These are phyloP conservation scores for Myxozyma geophila DNA, from an alignment of 805 yeast species.

Conservation along the genomic window DNA sequence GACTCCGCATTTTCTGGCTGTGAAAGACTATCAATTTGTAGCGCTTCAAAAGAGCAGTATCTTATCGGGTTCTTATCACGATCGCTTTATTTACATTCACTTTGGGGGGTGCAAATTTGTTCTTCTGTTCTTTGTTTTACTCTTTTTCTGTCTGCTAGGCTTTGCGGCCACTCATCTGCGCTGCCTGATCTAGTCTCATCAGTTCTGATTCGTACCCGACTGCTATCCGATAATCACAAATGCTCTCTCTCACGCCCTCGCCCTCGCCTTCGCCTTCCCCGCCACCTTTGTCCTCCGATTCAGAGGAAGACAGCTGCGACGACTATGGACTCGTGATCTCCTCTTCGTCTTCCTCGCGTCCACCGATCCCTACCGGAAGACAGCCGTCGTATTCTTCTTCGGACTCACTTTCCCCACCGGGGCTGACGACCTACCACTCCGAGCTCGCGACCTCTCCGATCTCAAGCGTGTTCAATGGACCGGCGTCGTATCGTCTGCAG, in stretches of 20 bases:
- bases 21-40: no score
- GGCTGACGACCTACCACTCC: constrained; percentile 34
- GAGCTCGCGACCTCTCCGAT: constrained; percentile 37
- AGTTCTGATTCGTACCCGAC: no score
- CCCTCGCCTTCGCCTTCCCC: constrained; percentile 26
- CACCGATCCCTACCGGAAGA: constrained; percentile 8
- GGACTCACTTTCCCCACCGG: constrained; percentile 24
- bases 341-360: background rate
- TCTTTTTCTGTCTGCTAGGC: no score
- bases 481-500: constrained; percentile 4
- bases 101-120: no score
- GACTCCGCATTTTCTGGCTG: no score
- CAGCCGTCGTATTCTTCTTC: constrained; percentile 1
- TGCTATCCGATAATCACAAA: background rate
- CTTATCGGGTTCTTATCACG: no score
- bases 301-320: constrained; percentile 9
- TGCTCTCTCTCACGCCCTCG: constrained; percentile 26
- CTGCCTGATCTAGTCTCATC: no score
- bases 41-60: no score
- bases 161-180: no score
- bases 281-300: constrained; percentile 16
- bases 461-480: constrained; percentile 26
- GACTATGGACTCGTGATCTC: constrained; percentile 9
- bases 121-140: no score
- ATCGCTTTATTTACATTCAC: no score